Evolutionary conservation across 768 basidiomycete genomes (phyloP).

Genomic region (Gautieria morchelliformis): DNA sequence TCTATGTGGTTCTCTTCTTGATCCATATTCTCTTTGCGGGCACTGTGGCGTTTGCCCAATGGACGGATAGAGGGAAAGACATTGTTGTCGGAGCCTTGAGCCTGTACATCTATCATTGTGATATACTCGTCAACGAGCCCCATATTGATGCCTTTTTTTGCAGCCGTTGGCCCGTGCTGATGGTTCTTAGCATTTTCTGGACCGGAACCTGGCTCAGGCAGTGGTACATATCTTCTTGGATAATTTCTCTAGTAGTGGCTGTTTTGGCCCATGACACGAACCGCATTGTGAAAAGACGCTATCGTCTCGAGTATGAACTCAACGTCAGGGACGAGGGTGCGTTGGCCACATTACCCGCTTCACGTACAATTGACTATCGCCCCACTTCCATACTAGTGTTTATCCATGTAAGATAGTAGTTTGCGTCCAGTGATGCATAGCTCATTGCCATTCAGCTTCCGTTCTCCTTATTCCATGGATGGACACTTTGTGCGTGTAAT

Average conservation of each 20-base stretch:
- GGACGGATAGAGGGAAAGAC: conserved; percentile 10
- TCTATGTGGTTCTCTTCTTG: conserved; percentile 6
- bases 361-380: neutral
- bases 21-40: conserved; percentile 11
- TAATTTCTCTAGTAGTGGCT: conserved; percentile 6
- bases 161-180: conserved; percentile 8
- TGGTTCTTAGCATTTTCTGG: conserved; percentile 11
- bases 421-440: neutral
- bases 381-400: neutral
- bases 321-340: conserved; percentile 7
- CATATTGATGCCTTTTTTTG: neutral
- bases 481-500: conserved; percentile 8
- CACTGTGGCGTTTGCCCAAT: conserved; percentile 8
- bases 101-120: neutral
- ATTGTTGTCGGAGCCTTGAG: conserved; percentile 8
- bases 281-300: conserved; percentile 7
- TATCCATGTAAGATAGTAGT: neutral
- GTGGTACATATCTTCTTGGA: conserved; percentile 6
- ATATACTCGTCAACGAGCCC: neutral
- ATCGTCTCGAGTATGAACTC: conserved; percentile 7
- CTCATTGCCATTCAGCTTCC: conserved; percentile 1
- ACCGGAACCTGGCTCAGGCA: conserved; percentile 10
- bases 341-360: neutral
- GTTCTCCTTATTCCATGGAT: conserved; percentile 10
- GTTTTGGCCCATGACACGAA: conserved; percentile 6